phyloP scores from a whole-genome alignment of 2,329 filamentous ascomycete genomes.

The Botryotinia narcissicola region DNA sequence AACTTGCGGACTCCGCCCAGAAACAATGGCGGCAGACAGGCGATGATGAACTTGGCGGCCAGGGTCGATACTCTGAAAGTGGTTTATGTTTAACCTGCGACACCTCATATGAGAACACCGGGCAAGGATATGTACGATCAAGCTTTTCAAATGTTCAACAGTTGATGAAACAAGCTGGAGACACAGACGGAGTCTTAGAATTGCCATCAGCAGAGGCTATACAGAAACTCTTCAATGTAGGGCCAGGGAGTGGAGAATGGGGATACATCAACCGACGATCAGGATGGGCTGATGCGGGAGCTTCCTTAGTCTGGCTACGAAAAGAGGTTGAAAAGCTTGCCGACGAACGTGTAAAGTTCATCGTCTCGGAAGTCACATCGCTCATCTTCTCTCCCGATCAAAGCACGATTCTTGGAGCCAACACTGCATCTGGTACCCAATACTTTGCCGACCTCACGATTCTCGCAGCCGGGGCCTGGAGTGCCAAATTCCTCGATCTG shows the following conservation, averaged over 20 bases:
- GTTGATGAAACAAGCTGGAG: constrained; percentile 37
- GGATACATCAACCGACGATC: constrained; percentile 73
- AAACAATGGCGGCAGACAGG: constrained; percentile 62
- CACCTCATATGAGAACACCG: constrained; percentile 36
- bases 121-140: constrained; percentile 53
- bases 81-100: constrained; percentile 66
- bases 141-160: constrained; percentile 59
- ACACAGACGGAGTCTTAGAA: constrained; percentile 37
- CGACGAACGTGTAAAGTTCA: constrained; percentile 48
- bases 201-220: constrained; percentile 49
- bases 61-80: constrained; percentile 67
- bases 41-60: constrained; percentile 50
- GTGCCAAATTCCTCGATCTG: constrained; percentile 72
- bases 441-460: constrained; percentile 70
- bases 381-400: constrained; percentile 28
- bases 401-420: constrained; percentile 53
- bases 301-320: constrained; percentile 62
- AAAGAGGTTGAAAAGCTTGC: constrained; percentile 27
- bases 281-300: constrained; percentile 79
- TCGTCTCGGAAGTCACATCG: constrained; percentile 44
- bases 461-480: constrained; percentile 87
- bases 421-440: constrained; percentile 48
- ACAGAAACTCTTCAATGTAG: constrained; percentile 45
- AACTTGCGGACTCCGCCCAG: constrained; percentile 69
- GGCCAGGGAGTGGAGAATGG: constrained; percentile 55